Evolutionary conservation across 768 basidiomycete species (phyloP), one percentile per base, ranked within the genome.

Genomic region (Pholiota conissans): DNA sequence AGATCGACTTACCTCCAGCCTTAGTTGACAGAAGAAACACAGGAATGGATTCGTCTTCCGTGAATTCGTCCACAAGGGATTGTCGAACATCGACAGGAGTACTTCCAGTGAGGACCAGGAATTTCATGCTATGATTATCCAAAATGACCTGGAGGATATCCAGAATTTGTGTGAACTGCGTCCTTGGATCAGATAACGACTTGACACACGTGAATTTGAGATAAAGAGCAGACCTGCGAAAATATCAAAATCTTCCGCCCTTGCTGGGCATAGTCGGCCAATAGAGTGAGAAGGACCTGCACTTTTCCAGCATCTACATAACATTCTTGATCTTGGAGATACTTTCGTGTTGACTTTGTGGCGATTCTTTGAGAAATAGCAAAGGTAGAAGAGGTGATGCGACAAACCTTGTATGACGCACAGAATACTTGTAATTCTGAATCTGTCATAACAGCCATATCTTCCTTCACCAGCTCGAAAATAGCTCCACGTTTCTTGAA

Each of bases 371-470:
- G 35, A 27, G 42, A 32, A 11, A 37, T 18, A 16, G 27, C 10
- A 39, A 46, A 49, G 14, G 18, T 3, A 22, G 14, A 30, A 16
- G 45, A 32, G 20, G 26, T 32, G 16, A 46, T n/a, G 42, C 3
- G 58, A 65, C 80, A 37, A 55, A 94, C 94, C 82, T 91, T 93
- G 75, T 96, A 96, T 10, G 85, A 84, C 49, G 82, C 81, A 66
- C 90, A 91, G 69, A 95, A 96, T 39, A 84, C 73, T 66, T 97
- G 93, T 32, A 99, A 78, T 73, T 98, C 97, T 7, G 94, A 89
- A 72, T 99, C 97, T 42, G 94, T 96, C 96, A 98, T 98, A 18
- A 97, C 89, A 64, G 91, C 85, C 91, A 99, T 93, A 71, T 99
- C 97, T 71, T 99, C 97, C 68, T 93, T 92, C 50, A 99, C 93